Percentiles rank a stretch among this genome's conserved stretches.
Evolutionary conservation across 116 monocot species (phyloP).

Genomic region (Posidonia oceanica): DNA sequence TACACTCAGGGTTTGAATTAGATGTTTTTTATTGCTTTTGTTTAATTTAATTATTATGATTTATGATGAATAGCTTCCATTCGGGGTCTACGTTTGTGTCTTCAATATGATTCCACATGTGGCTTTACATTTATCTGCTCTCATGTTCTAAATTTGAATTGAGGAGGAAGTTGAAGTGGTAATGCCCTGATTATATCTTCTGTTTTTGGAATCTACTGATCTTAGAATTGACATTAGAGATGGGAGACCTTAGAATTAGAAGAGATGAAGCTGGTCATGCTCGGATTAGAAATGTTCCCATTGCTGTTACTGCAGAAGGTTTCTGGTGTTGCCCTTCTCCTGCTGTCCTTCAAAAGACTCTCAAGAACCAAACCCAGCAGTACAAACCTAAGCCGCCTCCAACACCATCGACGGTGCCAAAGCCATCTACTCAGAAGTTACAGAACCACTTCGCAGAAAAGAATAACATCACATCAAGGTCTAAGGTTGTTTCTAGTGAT

Average conservation of each 20-base stretch:
- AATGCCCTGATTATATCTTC: too few species aligned
- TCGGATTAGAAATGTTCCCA: constrained; percentile 80
- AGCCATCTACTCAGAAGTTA: constrained; percentile 25
- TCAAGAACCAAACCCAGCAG: constrained; percentile 55
- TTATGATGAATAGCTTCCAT: too few species aligned
- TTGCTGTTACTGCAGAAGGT: constrained; percentile 92
- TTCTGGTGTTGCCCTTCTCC: constrained; percentile 96
- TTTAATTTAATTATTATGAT: too few species aligned
- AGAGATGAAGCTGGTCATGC: constrained; percentile 43
- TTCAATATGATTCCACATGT: too few species aligned
- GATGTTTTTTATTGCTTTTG: too few species aligned
- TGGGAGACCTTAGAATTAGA: constrained; percentile 69
- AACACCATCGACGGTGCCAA: not conserved
- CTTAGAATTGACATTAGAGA: constrained; percentile 3
- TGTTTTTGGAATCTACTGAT: too few species aligned
- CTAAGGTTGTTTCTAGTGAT: constrained; percentile 39
- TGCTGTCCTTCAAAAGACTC: constrained; percentile 64
- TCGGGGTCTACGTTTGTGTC: too few species aligned
- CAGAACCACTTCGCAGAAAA: constrained; percentile 32
- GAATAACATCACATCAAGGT: constrained; percentile 26
- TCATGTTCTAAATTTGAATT: too few species aligned
- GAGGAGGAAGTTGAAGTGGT: too few species aligned
- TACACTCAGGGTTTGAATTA: too few species aligned
- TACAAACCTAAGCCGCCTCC: constrained; percentile 32
- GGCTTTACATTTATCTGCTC: too few species aligned